Evolutionary conservation across 1,284 basidiomycete species (phyloP), one percentile per base, ranked within the genome.

Genomic region (Austropuccinia psidii): DNA sequence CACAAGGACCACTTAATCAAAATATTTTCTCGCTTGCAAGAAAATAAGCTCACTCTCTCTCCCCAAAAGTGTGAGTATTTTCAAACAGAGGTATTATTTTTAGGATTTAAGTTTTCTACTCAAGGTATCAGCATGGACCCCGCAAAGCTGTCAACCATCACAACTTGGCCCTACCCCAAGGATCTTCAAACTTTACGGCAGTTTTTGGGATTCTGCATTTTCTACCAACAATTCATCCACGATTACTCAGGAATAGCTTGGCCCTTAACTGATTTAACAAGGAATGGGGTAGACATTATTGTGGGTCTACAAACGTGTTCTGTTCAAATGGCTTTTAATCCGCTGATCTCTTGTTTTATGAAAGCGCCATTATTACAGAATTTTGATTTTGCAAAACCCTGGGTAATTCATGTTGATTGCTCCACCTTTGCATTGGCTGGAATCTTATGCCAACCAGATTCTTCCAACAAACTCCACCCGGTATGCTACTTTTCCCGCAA

Each of bases 321-420:
- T n/a, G n/a, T n/a, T n/a, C n/a, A n/a, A n/a, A n/a, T n/a, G n/a
- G n/a, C n/a, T n/a, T n/a, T n/a, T n/a, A n/a, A n/a, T n/a, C n/a
- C n/a, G n/a, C n/a, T n/a, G n/a, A n/a, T n/a, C n/a, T n/a, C n/a
- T 27, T 27, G 19, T 5, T 69, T 69, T 60, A 5, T 37, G 5
- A 45, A 3, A 13, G 50, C 35, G 1, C 52, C 54, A 27, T 24
- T 69, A 3, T 29, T 69, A 19, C 27, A 29, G 11, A 52, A 69
- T 27, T 58, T 69, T 69, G 67, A 69, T 69, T 69, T 69, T 47
- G 21, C n/a, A 5, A 6, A 27, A 35, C 33, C 33, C 24, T 4
- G 43, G 13, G 24, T 35, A 8, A 11, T 80, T 31, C 82, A 84
- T 11, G 66, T 49, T 41, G 64, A 41, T 66, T 76, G 65, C 29